These are phyloP conservation scores for Apiospora pterosperma DNA, from an alignment of 2,329 filamentous ascomycete genomes.

Conservation along the genomic window DNA sequence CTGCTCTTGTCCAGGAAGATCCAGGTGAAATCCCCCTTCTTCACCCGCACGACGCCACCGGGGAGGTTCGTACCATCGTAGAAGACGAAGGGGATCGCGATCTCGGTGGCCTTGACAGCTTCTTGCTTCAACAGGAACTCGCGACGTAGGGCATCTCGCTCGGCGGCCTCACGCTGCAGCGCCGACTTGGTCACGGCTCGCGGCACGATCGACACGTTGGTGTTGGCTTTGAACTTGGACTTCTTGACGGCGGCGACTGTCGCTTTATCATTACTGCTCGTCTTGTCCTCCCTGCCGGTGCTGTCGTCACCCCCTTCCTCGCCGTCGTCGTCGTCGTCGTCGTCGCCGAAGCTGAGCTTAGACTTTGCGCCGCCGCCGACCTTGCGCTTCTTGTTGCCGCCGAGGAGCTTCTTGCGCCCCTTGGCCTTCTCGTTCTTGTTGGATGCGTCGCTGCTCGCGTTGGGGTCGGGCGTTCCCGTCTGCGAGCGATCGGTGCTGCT, in stretches of 20 bases:
- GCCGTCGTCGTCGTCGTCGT: conserved; percentile 55
- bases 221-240: conserved; percentile 59
- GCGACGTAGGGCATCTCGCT: conserved; percentile 69
- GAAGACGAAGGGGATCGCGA: conserved; percentile 91
- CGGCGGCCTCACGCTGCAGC: conserved; percentile 71
- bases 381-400: conserved; percentile 40
- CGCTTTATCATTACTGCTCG: conserved; percentile 19
- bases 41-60: conserved; percentile 78
- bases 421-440: conserved; percentile 11
- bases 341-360: conserved; percentile 62
- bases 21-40: conserved; percentile 93
- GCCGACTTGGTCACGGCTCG: conserved; percentile 68
- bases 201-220: conserved; percentile 60
- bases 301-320: conserved; percentile 16
- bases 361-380: conserved; percentile 29
- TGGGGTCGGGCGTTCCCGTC: conserved; percentile 43
- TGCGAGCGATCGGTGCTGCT: conserved; percentile 39
- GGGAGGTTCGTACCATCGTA: conserved; percentile 92
- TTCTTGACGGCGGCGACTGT: conserved; percentile 23
- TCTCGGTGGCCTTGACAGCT: conserved; percentile 82
- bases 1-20: conserved; percentile 87
- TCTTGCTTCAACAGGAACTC: conserved; percentile 84
- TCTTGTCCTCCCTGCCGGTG: conserved; percentile 8
- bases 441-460: conserved; percentile 29
- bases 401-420: conserved; percentile 33